These are phyloP conservation scores for Candida sojae DNA, from an alignment of 1,139 yeast genomes.

Conservation along the genomic window DNA sequence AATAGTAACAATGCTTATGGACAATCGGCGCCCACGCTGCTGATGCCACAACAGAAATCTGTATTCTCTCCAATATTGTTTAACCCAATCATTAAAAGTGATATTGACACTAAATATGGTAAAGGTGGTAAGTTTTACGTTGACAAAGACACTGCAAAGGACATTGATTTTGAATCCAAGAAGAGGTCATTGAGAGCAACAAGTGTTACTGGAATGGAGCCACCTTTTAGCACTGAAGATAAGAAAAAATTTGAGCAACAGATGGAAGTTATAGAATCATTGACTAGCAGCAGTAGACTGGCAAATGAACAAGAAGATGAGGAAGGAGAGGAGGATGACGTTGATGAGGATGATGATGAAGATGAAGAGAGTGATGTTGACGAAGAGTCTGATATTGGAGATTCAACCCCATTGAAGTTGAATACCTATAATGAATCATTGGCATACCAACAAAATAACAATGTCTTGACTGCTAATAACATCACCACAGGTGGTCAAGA, in stretches of 20 bases:
- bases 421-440: constrained; percentile 25
- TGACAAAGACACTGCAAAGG: constrained; percentile 31
- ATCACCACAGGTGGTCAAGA: neutral
- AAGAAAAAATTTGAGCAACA: constrained; percentile 17
- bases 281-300: constrained; percentile 1
- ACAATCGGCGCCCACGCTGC: constrained; percentile 12
- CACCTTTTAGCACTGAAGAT: constrained; percentile 17
- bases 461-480: neutral
- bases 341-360: constrained; percentile 15
- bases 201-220: constrained; percentile 41
- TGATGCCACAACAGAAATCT: constrained; percentile 33
- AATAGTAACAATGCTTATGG: constrained; percentile 7
- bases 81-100: constrained; percentile 73
- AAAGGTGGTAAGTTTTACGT: constrained; percentile 85
- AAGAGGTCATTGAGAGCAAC: constrained; percentile 36
- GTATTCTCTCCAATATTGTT: constrained; percentile 79
- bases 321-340: constrained; percentile 38
- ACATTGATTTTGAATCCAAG: constrained; percentile 24
- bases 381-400: constrained; percentile 15
- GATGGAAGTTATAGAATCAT: constrained; percentile 11
- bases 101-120: constrained; percentile 80
- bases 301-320: constrained; percentile 17
- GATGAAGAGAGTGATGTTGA: constrained; percentile 29
- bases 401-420: constrained; percentile 32
- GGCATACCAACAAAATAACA: neutral